These are phyloP conservation scores for Penicillium brasilianum DNA, from an alignment of 2,329 filamentous ascomycete species.

Conservation along the genomic window DNA sequence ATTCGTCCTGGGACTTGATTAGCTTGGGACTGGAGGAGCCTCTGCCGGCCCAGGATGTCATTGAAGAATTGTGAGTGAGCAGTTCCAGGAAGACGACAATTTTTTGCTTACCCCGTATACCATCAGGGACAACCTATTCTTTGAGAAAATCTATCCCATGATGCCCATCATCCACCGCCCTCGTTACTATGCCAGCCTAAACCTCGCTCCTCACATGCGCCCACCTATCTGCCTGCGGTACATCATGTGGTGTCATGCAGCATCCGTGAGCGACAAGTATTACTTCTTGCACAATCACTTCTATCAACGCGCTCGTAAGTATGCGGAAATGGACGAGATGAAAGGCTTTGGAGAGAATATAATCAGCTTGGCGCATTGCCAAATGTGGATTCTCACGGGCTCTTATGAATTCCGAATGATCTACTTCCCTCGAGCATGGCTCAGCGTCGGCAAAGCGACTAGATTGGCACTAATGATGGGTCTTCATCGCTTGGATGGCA, in stretches of 20 bases:
- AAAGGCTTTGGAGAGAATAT: conserved; percentile 90
- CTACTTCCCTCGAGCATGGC: conserved; percentile 95
- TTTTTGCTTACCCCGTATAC: conserved; percentile 49
- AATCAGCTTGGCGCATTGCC: conserved; percentile 83
- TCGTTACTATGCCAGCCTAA: conserved; percentile 86
- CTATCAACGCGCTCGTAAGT: conserved; percentile 87
- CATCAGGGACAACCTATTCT: conserved; percentile 73
- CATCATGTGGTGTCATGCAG: conserved; percentile 95
- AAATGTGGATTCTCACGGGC: conserved; percentile 79
- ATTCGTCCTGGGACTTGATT: conserved; percentile 85
- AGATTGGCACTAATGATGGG: conserved; percentile 90
- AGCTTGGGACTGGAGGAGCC: conserved; percentile 81
- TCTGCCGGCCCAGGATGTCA: conserved; percentile 75
- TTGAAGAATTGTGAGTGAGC: conserved; percentile 75
- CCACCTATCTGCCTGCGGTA: conserved; percentile 89
- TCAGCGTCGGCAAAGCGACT: conserved; percentile 83
- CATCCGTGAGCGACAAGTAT: conserved; percentile 82
- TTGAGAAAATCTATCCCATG: conserved; percentile 86
- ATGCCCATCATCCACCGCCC: conserved; percentile 87
- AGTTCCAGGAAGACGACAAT: background rate
- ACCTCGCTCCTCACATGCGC: conserved; percentile 81
- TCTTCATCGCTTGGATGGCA: conserved; percentile 82
- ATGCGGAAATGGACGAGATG: conserved; percentile 86
- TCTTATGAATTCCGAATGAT: conserved; percentile 96
- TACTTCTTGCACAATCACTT: conserved; percentile 80